These are phyloP conservation scores for Alopecurus myosuroides DNA, from an alignment of 176 grass and related monocot genomes.

Conservation along the genomic window DNA sequence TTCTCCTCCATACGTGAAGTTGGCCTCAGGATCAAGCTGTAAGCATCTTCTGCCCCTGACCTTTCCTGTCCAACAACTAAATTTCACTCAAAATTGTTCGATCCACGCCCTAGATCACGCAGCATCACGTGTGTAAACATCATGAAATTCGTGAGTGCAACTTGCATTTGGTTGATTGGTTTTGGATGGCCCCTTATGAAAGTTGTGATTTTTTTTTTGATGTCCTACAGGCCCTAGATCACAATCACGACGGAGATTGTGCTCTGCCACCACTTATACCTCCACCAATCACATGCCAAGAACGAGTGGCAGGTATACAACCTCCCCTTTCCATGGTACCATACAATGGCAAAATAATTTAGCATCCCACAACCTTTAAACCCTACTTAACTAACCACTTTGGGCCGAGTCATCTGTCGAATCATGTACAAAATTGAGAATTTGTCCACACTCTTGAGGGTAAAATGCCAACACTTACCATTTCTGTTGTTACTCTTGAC, in stretches of 20 bases:
- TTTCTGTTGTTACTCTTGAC: not conserved
- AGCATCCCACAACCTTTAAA: not conserved
- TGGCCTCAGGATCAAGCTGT: slow-evolving; percentile 22
- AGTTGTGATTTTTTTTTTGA: not conserved
- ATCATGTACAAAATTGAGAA: not conserved
- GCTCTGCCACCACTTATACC: slow-evolving; percentile 74
- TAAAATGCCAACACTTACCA: not conserved
- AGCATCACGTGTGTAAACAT: too few relatives aligned
- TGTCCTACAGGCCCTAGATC: slow-evolving; percentile 46
- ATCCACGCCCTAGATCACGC: not conserved
- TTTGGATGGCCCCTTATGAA: not conserved
- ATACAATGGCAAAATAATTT: not conserved
- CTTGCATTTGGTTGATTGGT: not conserved
- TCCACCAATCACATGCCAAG: slow-evolving; percentile 62
- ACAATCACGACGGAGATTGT: slow-evolving; percentile 56
- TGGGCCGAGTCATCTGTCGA: not conserved
- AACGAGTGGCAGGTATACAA: slow-evolving; percentile 44
- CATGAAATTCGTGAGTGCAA: not conserved
- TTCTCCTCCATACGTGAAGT: slow-evolving; percentile 56
- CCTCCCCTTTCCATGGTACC: not conserved
- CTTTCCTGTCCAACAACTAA: too few relatives aligned
- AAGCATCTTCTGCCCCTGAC: too few relatives aligned
- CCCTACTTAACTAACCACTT: not conserved
- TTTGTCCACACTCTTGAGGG: not conserved
- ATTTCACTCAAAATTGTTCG: not conserved